Conservation (phyloP, 1,284 basidiomycete species). For the Schizophyllum commune region DNA sequence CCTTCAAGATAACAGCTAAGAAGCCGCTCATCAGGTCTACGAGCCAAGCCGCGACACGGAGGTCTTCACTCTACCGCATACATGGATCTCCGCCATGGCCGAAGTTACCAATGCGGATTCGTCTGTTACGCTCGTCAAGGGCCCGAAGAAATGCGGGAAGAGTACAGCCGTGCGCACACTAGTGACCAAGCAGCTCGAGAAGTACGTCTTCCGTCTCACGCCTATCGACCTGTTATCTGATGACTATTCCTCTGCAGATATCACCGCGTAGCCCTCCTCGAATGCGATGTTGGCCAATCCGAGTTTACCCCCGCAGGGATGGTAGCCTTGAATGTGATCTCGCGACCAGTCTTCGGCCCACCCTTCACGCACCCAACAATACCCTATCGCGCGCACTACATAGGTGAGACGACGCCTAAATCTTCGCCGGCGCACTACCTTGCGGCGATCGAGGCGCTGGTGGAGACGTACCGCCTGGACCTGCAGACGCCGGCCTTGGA, state of each 20-base stretch:
- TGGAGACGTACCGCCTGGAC: slow-evolving; percentile 68
- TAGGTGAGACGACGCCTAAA: slow-evolving; percentile 76
- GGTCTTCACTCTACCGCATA: neutral
- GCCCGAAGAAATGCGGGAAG: slow-evolving; percentile 85
- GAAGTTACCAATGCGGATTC: neutral
- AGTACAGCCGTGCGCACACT: slow-evolving; percentile 77
- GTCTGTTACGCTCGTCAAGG: slow-evolving; percentile 52
- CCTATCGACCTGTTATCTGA: no score
- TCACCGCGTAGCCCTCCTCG: slow-evolving; percentile 78
- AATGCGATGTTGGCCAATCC: slow-evolving; percentile 90
- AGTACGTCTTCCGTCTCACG: no score
- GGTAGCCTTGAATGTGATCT: slow-evolving; percentile 74
- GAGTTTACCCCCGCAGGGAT: slow-evolving; percentile 89
- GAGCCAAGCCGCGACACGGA: neutral
- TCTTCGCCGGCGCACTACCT: slow-evolving; percentile 79
- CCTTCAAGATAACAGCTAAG: slow-evolving; percentile 34
- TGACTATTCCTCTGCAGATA: no score
- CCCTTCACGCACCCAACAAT: slow-evolving; percentile 75
- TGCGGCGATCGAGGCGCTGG: slow-evolving; percentile 56
- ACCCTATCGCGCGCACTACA: slow-evolving; percentile 74
- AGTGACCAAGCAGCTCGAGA: slow-evolving; percentile 59
- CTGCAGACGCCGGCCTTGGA: slow-evolving; percentile 41
- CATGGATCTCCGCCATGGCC: neutral
- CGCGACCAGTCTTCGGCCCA: slow-evolving; percentile 67
- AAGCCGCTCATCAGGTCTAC: neutral